Evolutionary conservation across 2,329 filamentous ascomycete species (phyloP), one percentile per base, ranked within the genome.

Genomic region (Sporothrix protearum): DNA sequence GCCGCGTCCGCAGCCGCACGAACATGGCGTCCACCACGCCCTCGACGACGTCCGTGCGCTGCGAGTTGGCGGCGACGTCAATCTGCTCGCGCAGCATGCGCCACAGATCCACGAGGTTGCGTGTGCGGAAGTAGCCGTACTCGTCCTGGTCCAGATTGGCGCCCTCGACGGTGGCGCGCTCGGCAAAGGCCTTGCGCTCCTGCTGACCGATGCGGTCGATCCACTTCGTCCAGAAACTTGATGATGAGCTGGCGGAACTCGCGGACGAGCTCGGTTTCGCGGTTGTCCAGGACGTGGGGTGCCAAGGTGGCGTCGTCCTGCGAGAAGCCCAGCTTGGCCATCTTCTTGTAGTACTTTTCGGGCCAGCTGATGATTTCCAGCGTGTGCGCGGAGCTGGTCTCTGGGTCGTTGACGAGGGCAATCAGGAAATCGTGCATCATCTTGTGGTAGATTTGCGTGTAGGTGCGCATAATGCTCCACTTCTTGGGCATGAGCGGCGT

Each of bases 11-110:
- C 55, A 99, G 86, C 16, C 94, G 90, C 67, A 92, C 86, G 82
- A 97, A 95, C 93, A 98, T 98, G 79, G 94, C 91, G 80, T 98
- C 96, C 68, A 98, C 90, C 49, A 98, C 94, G 74, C 96, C 96
- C 82, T 98, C 95, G 9, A 95, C 91, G 0, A 99, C 94, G 78
- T 98, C 96, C 71, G 90, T 87, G 68, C 96, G 92, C 78, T 94
- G 88, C 59, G 94, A 97, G 77, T 92, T 92, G 53, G 89, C 90
- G 4, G 94, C 94, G 0, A 94, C 93, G 74, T 92, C 88, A 45
- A 97, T 87, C 81, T 99, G 96, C 81, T 99, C 95, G 75, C 92
- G 90, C 74, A 99, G 85, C 94, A 99, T 98, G 73, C 94, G 92
- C 94, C 96, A 99, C 85, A 98, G 91, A 77, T 97, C 94, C 71